A percentile compares a stretch with the other conserved stretches of the same genome.
Conservation (phyloP, 768 basidiomycete species). For the Boletus subparvulus region DNA sequence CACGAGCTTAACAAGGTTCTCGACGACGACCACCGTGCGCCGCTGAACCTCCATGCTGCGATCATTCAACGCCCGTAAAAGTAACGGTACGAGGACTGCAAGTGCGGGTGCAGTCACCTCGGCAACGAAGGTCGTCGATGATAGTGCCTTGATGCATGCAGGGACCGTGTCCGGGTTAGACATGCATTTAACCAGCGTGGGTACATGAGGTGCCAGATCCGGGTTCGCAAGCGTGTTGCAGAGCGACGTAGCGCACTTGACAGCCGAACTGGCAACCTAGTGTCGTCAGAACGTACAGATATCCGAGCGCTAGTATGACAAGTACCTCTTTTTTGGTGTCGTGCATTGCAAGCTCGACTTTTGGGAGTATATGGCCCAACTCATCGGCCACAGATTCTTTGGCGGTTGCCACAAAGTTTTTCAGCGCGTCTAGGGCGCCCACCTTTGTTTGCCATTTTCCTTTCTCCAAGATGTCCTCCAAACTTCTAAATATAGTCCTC, state of each 20-base stretch:
- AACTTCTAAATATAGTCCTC: conserved; percentile 60
- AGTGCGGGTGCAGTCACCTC: conserved; percentile 97
- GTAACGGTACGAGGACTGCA: conserved; percentile 90
- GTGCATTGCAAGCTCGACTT: conserved; percentile 88
- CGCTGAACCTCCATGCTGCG: conserved; percentile 96
- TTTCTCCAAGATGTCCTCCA: conserved; percentile 73
- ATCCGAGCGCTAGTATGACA: conserved; percentile 13
- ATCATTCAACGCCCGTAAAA: conserved; percentile 89
- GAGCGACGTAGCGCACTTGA: conserved; percentile 86
- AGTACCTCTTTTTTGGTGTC: conserved; percentile 92
- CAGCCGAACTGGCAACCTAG: conserved; percentile 81
- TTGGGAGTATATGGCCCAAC: conserved; percentile 77
- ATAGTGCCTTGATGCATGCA: conserved; percentile 91
- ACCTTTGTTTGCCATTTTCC: conserved; percentile 96
- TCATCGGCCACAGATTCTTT: conserved; percentile 79
- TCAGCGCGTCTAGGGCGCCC: conserved; percentile 87
- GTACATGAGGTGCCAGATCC: conserved; percentile 87
- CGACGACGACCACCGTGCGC: conserved; percentile 89
- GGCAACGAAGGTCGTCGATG: conserved; percentile 93
- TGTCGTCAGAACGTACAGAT: conserved; percentile 9
- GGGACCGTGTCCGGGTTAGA: conserved; percentile 84
- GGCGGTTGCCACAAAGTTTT: conserved; percentile 64
- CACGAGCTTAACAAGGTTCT: conserved; percentile 97
- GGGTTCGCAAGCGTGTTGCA: conserved; percentile 92
- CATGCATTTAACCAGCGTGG: conserved; percentile 92